Conservation (phyloP, 2,329 filamentous ascomycete species). For the Hypoxylon sp. region DNA sequence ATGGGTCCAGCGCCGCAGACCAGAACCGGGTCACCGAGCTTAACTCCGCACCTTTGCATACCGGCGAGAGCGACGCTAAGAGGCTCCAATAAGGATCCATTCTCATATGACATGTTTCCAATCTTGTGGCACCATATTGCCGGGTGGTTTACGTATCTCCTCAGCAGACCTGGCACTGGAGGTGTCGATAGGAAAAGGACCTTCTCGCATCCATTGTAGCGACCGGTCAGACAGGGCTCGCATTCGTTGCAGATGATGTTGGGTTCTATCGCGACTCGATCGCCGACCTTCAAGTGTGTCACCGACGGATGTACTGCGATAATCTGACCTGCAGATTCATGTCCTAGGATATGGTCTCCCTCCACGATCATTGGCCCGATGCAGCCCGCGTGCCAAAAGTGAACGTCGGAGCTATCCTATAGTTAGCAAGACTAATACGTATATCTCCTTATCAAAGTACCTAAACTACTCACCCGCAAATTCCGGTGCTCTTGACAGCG, state of each 20-base stretch:
- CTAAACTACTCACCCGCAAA: slow-evolving; percentile 80
- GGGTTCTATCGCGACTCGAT: slow-evolving; percentile 93
- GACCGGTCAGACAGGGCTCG: slow-evolving; percentile 89
- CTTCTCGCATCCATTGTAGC: slow-evolving; percentile 93
- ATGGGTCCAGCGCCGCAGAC: slow-evolving; percentile 96
- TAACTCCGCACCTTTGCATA: slow-evolving; percentile 83
- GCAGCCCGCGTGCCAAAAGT: slow-evolving; percentile 96
- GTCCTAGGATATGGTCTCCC: slow-evolving; percentile 90
- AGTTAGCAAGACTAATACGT: slow-evolving; percentile 31
- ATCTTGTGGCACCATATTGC: slow-evolving; percentile 98
- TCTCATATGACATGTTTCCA: slow-evolving; percentile 89
- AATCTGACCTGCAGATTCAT: slow-evolving; percentile 89
- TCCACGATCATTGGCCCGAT: slow-evolving; percentile 96
- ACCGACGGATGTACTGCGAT: slow-evolving; percentile 86
- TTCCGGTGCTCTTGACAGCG: slow-evolving; percentile 92
- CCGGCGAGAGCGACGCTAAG: slow-evolving; percentile 89
- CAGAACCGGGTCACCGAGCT: slow-evolving; percentile 86
- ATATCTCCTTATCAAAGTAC: slow-evolving; percentile 6
- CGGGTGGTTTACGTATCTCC: slow-evolving; percentile 94
- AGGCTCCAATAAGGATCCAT: slow-evolving; percentile 91
- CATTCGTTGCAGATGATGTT: slow-evolving; percentile 92
- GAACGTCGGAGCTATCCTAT: slow-evolving; percentile 80
- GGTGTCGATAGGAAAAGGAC: slow-evolving; percentile 92
- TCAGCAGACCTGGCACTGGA: slow-evolving; percentile 85
- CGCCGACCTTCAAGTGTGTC: slow-evolving; percentile 80